Percentiles rank a stretch among this genome's conserved stretches.
These are phyloP conservation scores for Aquilaria yunnanensis DNA, from an alignment of 345 rosid genomes.

Conservation along the genomic window DNA sequence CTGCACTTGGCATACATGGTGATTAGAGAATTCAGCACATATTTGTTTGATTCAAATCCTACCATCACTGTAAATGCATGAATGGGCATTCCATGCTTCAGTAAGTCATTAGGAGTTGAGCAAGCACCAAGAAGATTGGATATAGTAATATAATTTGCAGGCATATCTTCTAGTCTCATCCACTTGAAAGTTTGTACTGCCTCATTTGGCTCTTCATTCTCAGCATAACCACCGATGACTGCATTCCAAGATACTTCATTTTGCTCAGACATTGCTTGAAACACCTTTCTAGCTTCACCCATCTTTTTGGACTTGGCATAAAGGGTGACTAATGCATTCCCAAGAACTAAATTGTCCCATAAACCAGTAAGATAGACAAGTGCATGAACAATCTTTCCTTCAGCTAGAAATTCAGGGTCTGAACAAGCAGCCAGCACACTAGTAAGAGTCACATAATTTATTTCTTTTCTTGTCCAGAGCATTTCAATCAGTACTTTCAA, in stretches of 20 bases:
- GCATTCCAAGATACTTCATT: conserved; percentile 82
- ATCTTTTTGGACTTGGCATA: conserved; percentile 58
- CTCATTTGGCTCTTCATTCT: conserved; percentile 37
- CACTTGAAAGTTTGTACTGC: conserved; percentile 46
- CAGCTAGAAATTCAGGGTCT: conserved; percentile 29
- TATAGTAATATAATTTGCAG: conserved; percentile 54
- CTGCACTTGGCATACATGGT: conserved; percentile 82
- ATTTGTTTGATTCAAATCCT: conserved; percentile 56
- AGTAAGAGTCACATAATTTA: conserved; percentile 61
- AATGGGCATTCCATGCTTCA: conserved; percentile 48
- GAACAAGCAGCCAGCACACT: conserved; percentile 78
- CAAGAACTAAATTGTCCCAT: conserved; percentile 49
- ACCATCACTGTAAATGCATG: conserved; percentile 43
- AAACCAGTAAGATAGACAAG: conserved; percentile 44
- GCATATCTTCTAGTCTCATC: conserved; percentile 52
- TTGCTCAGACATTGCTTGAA: conserved; percentile 36
- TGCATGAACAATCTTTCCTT: conserved; percentile 66
- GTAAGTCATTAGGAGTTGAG: conserved; percentile 34
- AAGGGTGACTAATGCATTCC: conserved; percentile 67
- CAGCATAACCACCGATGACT: conserved; percentile 68
- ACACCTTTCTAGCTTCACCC: conserved; percentile 47
- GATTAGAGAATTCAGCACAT: conserved; percentile 68
- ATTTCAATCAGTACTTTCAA: conserved; percentile 39
- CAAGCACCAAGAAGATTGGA: conserved; percentile 70
- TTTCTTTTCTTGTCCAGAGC: conserved; percentile 27